Percentiles rank a stretch among this genome's conserved stretches.
phyloP scores from a whole-genome alignment of 345 rosid genomes.

The Camelina hispida region DNA sequence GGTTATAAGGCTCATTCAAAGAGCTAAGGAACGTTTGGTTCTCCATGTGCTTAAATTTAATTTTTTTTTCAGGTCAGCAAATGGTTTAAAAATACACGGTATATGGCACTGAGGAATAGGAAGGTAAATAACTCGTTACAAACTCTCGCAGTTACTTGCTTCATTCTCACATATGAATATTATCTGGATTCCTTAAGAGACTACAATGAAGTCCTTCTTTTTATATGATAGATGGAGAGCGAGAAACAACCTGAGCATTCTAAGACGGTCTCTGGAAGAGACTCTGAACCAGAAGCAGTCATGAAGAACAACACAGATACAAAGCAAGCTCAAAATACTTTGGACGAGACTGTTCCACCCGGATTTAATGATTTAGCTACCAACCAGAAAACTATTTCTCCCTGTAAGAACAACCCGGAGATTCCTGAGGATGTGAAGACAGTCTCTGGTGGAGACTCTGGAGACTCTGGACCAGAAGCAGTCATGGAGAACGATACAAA shows the following conservation, averaged over 20 bases:
- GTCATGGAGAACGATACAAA: constrained; percentile 35
- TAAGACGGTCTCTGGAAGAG: constrained; percentile 42
- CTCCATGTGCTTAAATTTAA: constrained; percentile 29
- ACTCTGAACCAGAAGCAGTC: constrained; percentile 48
- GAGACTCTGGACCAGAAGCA: constrained; percentile 34
- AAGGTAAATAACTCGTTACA: constrained; percentile 55
- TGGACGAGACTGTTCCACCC: constrained; percentile 40
- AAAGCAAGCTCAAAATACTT: constrained; percentile 38
- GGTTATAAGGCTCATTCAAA: constrained; percentile 4
- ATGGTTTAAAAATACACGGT: constrained; percentile 97
- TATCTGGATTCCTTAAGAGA: not conserved
- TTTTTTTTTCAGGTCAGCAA: constrained; percentile 78
- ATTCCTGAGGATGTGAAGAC: constrained; percentile 5
- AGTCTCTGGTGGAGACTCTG: not conserved
- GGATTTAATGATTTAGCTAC: constrained; percentile 6
- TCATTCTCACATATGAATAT: constrained; percentile 21
- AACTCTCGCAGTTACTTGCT: not conserved
- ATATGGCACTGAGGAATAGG: constrained; percentile 75
- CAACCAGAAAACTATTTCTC: constrained; percentile 35
- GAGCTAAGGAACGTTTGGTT: constrained; percentile 5
- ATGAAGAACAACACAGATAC: constrained; percentile 37
- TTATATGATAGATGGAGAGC: constrained; percentile 51
- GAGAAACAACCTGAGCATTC: constrained; percentile 44
- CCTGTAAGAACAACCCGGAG: constrained; percentile 29
- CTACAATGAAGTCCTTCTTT: constrained; percentile 10